Evolutionary conservation across 192 early-diverging fungal species (phyloP).

Genomic region (Podila epigama): DNA sequence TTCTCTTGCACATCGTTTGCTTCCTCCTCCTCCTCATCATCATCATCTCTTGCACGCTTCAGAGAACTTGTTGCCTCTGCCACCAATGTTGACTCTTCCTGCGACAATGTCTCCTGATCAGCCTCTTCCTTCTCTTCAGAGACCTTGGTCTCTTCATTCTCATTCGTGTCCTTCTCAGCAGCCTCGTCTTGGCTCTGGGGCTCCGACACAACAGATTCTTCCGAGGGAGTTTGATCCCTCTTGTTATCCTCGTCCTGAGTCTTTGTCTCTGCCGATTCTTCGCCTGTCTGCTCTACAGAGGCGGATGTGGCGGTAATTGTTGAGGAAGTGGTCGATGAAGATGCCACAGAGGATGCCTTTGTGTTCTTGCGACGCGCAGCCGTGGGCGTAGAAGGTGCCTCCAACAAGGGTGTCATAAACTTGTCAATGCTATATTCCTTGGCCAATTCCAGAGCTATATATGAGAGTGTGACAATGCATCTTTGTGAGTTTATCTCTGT

Average conservation of each 20-base stretch:
- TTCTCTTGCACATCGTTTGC: constrained; percentile 1
- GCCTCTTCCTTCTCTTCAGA: not conserved
- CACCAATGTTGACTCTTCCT: not conserved
- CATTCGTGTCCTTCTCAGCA: not conserved
- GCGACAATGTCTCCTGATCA: no score
- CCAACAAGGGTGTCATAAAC: constrained; percentile 26
- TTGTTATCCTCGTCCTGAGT: not conserved
- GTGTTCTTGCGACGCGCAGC: constrained; percentile 14
- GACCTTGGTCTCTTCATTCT: not conserved
- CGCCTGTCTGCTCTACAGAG: not conserved
- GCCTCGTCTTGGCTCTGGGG: not conserved
- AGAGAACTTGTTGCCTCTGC: not conserved
- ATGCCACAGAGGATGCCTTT: constrained; percentile 1
- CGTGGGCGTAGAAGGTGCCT: constrained; percentile 11
- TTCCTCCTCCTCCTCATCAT: not conserved
- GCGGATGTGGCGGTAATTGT: not conserved
- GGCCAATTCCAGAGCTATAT: constrained; percentile 19
- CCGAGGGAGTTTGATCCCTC: not conserved
- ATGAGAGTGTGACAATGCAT: not conserved
- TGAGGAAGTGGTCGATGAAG: not conserved
- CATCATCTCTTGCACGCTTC: constrained; percentile 3
- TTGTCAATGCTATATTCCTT: constrained; percentile 21
- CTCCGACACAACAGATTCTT: no score
- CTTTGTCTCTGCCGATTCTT: constrained; percentile 8
- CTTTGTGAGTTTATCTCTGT: not conserved